These are phyloP conservation scores for Plectranthus barbatus DNA, from an alignment of 257 asterid species.

Conservation along the genomic window DNA sequence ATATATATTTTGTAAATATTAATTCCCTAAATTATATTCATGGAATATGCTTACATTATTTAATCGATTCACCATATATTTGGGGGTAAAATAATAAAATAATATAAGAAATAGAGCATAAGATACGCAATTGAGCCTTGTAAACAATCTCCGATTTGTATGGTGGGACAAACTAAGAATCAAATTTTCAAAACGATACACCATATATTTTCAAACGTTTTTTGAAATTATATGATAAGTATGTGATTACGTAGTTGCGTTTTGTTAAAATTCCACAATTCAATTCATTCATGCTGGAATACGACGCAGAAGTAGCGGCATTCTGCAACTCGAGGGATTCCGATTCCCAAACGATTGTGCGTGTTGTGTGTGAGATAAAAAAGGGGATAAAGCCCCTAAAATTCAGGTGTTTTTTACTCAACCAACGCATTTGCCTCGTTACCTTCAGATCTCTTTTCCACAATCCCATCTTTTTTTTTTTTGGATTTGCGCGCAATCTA, in stretches of 20 bases:
- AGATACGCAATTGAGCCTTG: background rate
- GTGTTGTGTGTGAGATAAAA: slow-evolving; percentile 17
- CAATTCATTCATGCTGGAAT: background rate
- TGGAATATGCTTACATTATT: background rate
- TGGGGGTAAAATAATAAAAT: background rate
- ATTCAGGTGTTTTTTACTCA: background rate
- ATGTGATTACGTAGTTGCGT: no score
- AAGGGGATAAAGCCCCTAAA: background rate
- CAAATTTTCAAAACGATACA: background rate
- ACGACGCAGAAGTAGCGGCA: background rate
- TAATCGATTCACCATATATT: background rate
- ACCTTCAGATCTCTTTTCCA: slow-evolving; percentile 16
- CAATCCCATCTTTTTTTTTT: slow-evolving; percentile 2
- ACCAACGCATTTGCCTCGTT: background rate
- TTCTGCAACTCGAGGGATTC: slow-evolving; percentile 5
- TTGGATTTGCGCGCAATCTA: background rate
- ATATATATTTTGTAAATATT: no score
- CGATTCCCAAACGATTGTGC: background rate
- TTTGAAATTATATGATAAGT: background rate
- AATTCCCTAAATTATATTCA: background rate
- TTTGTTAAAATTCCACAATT: background rate
- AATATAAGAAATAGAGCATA: background rate
- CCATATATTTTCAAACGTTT: background rate
- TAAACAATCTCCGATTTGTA: background rate
- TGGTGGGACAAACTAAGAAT: background rate